Conservation (phyloP, 140 eudicot genomes). For the Senecio squalidus region DNA sequence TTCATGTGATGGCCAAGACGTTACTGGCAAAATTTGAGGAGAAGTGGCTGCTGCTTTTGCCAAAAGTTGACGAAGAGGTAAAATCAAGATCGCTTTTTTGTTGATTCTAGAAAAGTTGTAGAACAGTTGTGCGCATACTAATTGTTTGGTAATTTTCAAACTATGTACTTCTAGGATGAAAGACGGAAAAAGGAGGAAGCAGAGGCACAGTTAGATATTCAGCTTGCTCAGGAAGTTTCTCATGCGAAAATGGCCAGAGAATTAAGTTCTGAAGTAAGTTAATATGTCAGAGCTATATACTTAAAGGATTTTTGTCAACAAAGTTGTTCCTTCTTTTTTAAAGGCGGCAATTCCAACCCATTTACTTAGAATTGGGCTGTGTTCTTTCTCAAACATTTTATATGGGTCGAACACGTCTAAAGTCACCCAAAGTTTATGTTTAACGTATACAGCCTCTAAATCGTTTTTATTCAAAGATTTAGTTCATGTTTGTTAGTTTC, state of each 20-base stretch:
- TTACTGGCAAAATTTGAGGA: constrained; percentile 85
- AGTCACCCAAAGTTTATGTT: no score
- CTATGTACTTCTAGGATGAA: constrained; percentile 48
- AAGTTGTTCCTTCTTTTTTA: no score
- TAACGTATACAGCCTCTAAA: no score
- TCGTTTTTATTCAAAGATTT: no score
- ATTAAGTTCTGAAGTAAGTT: constrained; percentile 53
- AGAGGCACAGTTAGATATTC: constrained; percentile 61
- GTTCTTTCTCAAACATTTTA: no score
- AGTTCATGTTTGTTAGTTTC: no score
- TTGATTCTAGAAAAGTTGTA: no score
- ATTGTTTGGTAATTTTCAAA: constrained; percentile 12
- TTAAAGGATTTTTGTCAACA: not conserved
- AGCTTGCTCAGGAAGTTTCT: constrained; percentile 90
- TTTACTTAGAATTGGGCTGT: no score
- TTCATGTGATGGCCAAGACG: constrained; percentile 92
- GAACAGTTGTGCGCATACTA: no score
- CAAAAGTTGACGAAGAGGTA: constrained; percentile 97
- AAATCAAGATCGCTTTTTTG: no score
- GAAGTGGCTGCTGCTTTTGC: constrained; percentile 90
- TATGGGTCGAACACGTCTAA: no score
- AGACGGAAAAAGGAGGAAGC: constrained; percentile 79
- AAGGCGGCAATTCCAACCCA: no score
- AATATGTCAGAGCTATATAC: constrained; percentile 3
- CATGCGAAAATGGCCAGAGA: constrained; percentile 85